Base-by-base conservation (phyloP, 2,329 filamentous ascomycete species). In the Epichloe amarillans region DNA sequence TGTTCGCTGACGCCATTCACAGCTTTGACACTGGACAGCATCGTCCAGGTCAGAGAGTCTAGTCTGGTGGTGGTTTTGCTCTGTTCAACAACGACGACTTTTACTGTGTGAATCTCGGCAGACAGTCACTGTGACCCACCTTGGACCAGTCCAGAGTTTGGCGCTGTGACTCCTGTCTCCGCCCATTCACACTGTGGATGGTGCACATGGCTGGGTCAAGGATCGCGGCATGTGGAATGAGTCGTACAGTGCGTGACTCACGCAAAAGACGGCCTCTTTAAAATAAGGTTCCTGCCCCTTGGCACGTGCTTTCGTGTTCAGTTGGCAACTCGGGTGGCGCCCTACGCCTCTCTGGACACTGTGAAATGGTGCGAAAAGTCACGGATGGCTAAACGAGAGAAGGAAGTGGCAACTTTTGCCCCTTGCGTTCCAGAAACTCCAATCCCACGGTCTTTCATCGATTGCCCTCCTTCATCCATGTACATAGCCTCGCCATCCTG, bases 261-360 rank as follows among this genome's bases (percentile, higher is more conserved):
- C 3, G 21, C 44, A 10, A 30, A 10, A 30, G 30, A 60, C 51
- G 42, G 50, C 17, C 53, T 56, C 53, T 53, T 50, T 38, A 26
- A 21, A 21, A 21, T 3, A 21, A 36, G n/a, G 19, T 30, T 15
- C 36, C 21, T 10, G 35, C 15, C 33, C 33, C 36, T n/a, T 12
- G n/a, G 50, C 62, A 65, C 61, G 62, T 64, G 63, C 60, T 53
- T 62, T 61, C 65, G 63, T 61, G 65, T 64, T 58, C n/a, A 60
- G 57, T 57, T 55, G 58, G 50, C 50, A 61, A 57, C 58, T 58
- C 61, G 57, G 42, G 23, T 43, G 52, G 42, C 50, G 45, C 30
- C 33, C 35, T 40, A 8, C 35, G 14, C 14, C 11, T 55, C 19
- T 55, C 52, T 55, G 47, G 57, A 61, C 60, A 62, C 55, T 62